phyloP scores from a whole-genome alignment of 1,284 basidiomycete species.

The Melanopsichium pennsylvanicum region DNA sequence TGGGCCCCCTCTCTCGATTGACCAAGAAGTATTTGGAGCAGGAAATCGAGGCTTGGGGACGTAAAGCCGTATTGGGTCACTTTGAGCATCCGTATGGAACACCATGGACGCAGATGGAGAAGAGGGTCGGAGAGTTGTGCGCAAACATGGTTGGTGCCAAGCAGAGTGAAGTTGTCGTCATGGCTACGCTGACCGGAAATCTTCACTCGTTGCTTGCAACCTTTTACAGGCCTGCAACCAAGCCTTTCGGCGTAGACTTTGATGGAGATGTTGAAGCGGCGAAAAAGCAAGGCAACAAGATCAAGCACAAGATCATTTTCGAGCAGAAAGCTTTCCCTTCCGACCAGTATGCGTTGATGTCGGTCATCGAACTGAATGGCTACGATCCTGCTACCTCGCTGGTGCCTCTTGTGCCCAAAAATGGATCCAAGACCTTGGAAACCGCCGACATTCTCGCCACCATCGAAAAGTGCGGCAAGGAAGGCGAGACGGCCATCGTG shows the following conservation, averaged over 20 bases:
- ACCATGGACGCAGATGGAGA: slow-evolving; percentile 83
- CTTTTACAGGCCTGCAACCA: slow-evolving; percentile 85
- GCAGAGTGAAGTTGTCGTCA: slow-evolving; percentile 87
- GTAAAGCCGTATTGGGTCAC: slow-evolving; percentile 84
- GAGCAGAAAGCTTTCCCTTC: slow-evolving; percentile 94
- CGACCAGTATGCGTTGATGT: slow-evolving; percentile 94
- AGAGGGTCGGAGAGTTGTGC: slow-evolving; percentile 77
- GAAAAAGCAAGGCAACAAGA: slow-evolving; percentile 27
- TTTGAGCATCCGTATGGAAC: slow-evolving; percentile 84
- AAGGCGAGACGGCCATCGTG: slow-evolving; percentile 57
- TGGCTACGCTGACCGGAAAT: slow-evolving; percentile 92
- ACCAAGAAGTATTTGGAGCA: slow-evolving; percentile 78
- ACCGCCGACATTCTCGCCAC: slow-evolving; percentile 85
- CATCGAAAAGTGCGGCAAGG: slow-evolving; percentile 69
- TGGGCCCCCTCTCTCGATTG: slow-evolving; percentile 81
- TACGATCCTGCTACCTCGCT: slow-evolving; percentile 78
- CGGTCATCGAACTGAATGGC: slow-evolving; percentile 83
- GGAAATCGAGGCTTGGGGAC: slow-evolving; percentile 85
- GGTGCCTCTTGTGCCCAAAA: slow-evolving; percentile 79
- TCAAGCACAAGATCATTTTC: slow-evolving; percentile 88
- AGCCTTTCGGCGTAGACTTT: slow-evolving; percentile 39
- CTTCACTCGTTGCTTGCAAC: slow-evolving; percentile 91
- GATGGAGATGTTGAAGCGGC: slow-evolving; percentile 28
- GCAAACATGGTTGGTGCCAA: slow-evolving; percentile 86
- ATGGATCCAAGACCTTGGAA: slow-evolving; percentile 84